phyloP scores from a whole-genome alignment of 768 basidiomycete genomes.

The Leccinum truebloodii region DNA sequence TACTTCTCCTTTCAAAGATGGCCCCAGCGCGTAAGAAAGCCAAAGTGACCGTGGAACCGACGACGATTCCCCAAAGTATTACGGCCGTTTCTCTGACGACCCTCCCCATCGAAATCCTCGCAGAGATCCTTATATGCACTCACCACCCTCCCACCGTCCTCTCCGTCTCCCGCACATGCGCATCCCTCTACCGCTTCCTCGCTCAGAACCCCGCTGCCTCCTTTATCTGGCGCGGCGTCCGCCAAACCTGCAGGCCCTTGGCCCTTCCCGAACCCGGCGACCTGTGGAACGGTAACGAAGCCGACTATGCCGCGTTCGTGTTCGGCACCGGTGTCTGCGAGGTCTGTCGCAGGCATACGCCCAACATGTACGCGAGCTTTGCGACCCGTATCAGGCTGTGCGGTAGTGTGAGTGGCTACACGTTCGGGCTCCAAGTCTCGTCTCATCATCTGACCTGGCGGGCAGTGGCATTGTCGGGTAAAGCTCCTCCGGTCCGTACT shows the following conservation, averaged over 20 bases:
- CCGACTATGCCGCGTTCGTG: slow-evolving; percentile 62
- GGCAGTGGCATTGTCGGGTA: slow-evolving; percentile 25
- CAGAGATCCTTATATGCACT: slow-evolving; percentile 58
- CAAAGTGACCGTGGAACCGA: slow-evolving; percentile 2
- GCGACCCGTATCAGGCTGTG: slow-evolving; percentile 50
- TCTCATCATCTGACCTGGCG: not conserved
- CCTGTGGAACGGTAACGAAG: slow-evolving; percentile 46
- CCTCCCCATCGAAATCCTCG: slow-evolving; percentile 64
- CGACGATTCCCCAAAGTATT: not conserved
- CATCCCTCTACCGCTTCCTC: slow-evolving; percentile 51
- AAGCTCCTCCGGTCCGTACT: slow-evolving; percentile 19
- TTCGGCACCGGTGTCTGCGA: slow-evolving; percentile 60
- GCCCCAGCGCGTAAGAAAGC: slow-evolving; percentile 8
- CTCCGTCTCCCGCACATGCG: slow-evolving; percentile 58
- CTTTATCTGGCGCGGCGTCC: slow-evolving; percentile 61
- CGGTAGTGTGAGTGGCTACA: slow-evolving; percentile 30
- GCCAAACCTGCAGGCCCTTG: slow-evolving; percentile 36
- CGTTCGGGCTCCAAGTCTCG: not conserved
- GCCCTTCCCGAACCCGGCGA: slow-evolving; percentile 45
- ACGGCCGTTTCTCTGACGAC: slow-evolving; percentile 12
- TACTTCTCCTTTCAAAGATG: no score
- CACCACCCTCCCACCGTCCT: slow-evolving; percentile 57
- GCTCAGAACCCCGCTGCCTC: slow-evolving; percentile 41
- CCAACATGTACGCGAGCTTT: slow-evolving; percentile 47
- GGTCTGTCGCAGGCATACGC: slow-evolving; percentile 47